Percentiles rank a stretch among this genome's conserved stretches.
These are phyloP conservation scores for Spizellomyces punctatus DNA, from an alignment of 192 early-diverging fungal genomes.

Conservation along the genomic window DNA sequence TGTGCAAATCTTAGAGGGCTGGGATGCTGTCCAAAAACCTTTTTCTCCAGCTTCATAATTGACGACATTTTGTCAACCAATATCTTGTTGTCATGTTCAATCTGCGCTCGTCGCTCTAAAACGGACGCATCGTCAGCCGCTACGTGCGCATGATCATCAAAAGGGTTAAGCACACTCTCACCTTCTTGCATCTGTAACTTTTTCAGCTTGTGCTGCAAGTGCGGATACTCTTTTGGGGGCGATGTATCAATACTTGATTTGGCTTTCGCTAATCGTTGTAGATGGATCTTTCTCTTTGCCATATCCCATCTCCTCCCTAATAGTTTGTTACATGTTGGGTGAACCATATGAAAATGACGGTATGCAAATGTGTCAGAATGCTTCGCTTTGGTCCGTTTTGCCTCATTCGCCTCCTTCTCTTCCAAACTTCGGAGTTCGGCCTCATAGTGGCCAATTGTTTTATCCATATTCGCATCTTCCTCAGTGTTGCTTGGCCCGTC, in stretches of 20 bases:
- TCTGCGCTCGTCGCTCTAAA: slow-evolving; percentile 47
- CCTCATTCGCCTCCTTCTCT: not conserved
- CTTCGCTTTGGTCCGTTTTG: not conserved
- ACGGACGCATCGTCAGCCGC: not conserved
- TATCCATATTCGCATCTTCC: too few species aligned
- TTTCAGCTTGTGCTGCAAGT: slow-evolving; percentile 47
- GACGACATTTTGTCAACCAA: slow-evolving; percentile 44
- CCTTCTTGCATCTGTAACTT: slow-evolving; percentile 53
- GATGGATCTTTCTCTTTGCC: slow-evolving; percentile 32
- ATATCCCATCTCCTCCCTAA: slow-evolving; percentile 47
- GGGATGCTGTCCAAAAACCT: slow-evolving; percentile 10
- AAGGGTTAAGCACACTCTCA: not conserved
- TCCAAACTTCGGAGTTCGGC: too few species aligned
- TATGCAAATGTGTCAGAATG: slow-evolving; percentile 20
- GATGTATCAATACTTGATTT: slow-evolving; percentile 45
- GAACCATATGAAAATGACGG: slow-evolving; percentile 44
- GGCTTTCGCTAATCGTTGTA: slow-evolving; percentile 28
- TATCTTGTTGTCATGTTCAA: slow-evolving; percentile 49
- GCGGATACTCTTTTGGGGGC: slow-evolving; percentile 39
- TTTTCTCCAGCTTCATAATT: slow-evolving; percentile 35
- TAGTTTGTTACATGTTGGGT: slow-evolving; percentile 47
- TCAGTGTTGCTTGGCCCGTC: too few species aligned
- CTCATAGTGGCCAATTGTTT: too few species aligned
- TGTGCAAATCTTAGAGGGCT: slow-evolving; percentile 16
- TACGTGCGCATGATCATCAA: not conserved